Conservation (phyloP, 2,329 filamentous ascomycete genomes). For the Fusarium nygamai region DNA sequence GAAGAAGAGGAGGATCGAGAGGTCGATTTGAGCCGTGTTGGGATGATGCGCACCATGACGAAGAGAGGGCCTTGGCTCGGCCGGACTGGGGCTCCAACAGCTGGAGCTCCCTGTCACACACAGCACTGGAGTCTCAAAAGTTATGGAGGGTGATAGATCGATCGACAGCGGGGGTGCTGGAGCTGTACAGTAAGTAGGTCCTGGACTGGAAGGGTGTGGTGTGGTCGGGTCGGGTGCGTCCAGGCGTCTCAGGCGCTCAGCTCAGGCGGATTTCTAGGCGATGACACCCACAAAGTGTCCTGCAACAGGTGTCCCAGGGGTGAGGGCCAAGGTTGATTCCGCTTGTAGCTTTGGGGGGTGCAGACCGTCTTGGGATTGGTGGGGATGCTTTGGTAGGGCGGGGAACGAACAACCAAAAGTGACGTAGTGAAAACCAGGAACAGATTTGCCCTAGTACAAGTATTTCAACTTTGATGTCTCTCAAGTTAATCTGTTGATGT, state of each 20-base stretch:
- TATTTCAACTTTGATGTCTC: neutral
- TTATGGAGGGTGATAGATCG: slow-evolving; percentile 15
- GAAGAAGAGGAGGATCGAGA: slow-evolving; percentile 51
- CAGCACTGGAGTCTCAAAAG: neutral
- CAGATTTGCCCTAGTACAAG: neutral
- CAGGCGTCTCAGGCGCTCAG: slow-evolving; percentile 17
- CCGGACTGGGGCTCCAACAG: slow-evolving; percentile 4
- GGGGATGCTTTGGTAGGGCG: slow-evolving; percentile 12
- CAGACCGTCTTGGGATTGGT: slow-evolving; percentile 19
- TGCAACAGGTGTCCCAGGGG: slow-evolving; percentile 14
- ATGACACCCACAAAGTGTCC: slow-evolving; percentile 25
- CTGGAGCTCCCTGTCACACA: slow-evolving; percentile 17
- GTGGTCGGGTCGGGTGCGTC: neutral
- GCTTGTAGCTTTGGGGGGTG: neutral
- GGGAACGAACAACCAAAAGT: slow-evolving; percentile 21
- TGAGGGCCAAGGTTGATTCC: slow-evolving; percentile 5
- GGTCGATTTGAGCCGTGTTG: slow-evolving; percentile 61
- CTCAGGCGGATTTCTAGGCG: slow-evolving; percentile 23
- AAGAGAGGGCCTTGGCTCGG: slow-evolving; percentile 24
- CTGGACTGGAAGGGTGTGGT: neutral
- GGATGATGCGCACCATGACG: slow-evolving; percentile 67
- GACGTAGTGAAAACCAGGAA: slow-evolving; percentile 26
- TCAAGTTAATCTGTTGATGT: neutral
- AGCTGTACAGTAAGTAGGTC: neutral
- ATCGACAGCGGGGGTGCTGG: slow-evolving; percentile 32